phyloP scores from a whole-genome alignment of 495 filamentous ascomycete genomes.

The Clavariopsis aquatica region DNA sequence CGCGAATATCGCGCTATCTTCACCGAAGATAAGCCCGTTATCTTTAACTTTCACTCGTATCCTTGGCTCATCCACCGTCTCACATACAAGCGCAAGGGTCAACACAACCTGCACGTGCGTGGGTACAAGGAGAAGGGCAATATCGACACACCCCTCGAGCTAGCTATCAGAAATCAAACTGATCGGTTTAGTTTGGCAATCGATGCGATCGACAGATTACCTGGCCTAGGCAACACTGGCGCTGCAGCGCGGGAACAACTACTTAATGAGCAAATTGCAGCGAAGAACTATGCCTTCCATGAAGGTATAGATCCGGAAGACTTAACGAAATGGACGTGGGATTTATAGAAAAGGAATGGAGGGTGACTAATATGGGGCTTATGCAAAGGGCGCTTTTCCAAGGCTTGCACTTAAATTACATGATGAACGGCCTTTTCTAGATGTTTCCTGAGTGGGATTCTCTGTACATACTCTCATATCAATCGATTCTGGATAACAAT shows the following conservation, averaged over 20 bases:
- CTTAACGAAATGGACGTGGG: constrained; percentile 66
- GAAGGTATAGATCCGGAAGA: constrained; percentile 66
- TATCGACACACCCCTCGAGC: constrained; percentile 72
- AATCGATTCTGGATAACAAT: no score
- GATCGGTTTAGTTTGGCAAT: constrained; percentile 72
- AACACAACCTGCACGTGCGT: constrained; percentile 64
- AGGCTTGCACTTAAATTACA: no score
- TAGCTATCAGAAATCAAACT: constrained; percentile 70
- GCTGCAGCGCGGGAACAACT: constrained; percentile 61
- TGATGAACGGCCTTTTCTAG: no score
- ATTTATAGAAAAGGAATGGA: constrained; percentile 31
- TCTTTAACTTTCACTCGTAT: constrained; percentile 81
- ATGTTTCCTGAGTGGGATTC: no score
- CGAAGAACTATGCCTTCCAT: constrained; percentile 61
- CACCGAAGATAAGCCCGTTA: constrained; percentile 65
- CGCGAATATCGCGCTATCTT: constrained; percentile 64
- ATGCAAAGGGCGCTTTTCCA: neutral
- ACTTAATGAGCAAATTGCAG: constrained; percentile 58
- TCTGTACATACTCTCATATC: no score
- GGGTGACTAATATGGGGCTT: neutral
- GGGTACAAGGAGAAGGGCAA: constrained; percentile 78
- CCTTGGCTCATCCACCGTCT: constrained; percentile 74
- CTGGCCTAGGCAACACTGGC: constrained; percentile 58
- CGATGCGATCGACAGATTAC: constrained; percentile 67
- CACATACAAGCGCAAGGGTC: constrained; percentile 67